Base-by-base conservation (phyloP, 2,329 filamentous ascomycete species). In the Curvularia sp. region DNA sequence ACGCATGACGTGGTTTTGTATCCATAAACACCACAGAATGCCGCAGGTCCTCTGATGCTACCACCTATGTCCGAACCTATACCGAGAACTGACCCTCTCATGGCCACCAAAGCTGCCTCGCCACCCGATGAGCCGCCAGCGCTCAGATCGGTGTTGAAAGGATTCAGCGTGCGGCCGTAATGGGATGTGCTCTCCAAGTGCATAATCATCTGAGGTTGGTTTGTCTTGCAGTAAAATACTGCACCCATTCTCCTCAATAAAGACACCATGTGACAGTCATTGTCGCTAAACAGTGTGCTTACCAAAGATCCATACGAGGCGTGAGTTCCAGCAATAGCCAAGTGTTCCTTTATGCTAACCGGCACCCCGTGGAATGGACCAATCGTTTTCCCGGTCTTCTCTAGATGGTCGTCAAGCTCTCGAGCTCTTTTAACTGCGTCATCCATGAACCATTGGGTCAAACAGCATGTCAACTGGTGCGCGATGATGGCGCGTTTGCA, bases 141-240 rank as follows among this genome's bases (percentile, higher is more conserved):
- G 7, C 81, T 82, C 18, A 84, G 72, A 4, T 69, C 56, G 26
- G 61, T 68, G 58, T 83, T 82, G 53, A 78, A 72, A 2, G 82
- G 78, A 61, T 83, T 83, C 20, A 82, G 60, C 1, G 78, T 71
- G 12, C 73, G 65, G 4, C 74, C 75, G 49, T 76, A 76, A 35
- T 87, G 83, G 73, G 86, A 87, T 66, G 82, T 74, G 0, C 83
- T 85, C 73, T 87, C 84, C 5, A 83, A 80, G 55, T 75, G 69
- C 84, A 83, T 81, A 60, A 85, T 76, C 1, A 79, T 80, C 53
- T 82, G 80, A 2, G 83, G 81, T 3, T 84, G 70, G 55, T 84
- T 84, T 2, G 83, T 85, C 68, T 84, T 82, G 65, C 73, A 77
- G 60, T 80, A 79, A 0, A 87, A 75, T 0, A 85, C 77, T 1